Base-by-base conservation (phyloP, 2,329 filamentous ascomycete species). In the Botryosphaeria dothidea region DNA sequence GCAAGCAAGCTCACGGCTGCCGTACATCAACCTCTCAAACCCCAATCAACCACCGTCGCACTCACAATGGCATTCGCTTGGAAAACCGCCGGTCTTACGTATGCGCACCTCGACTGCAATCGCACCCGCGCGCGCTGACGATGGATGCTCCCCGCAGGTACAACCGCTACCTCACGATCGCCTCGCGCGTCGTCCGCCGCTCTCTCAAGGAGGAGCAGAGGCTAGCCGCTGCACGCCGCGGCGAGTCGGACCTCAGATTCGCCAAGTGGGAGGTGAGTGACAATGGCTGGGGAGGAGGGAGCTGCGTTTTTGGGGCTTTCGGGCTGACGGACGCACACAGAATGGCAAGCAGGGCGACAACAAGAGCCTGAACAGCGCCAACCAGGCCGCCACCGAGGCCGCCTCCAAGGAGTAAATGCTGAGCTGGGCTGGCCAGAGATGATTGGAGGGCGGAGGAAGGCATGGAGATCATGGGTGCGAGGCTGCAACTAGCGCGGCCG, bases 91-190 rank as follows among this genome's bases (percentile, higher is more conserved):
- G 95, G 95, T 83, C 86, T 98, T 80, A 96, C 90, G 93, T 97
- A 91, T 67, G 64, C 46, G 52, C 66, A 66, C 41, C 49, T 62
- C 9, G 38, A 11, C 31, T 8, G 45, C 21, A 15, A 51, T 21
- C 17, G 63, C 46, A 19, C 25, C 11, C 34, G n/a, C 43, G 31
- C 45, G 27, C 54, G 65, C 65, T 68, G 65, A 71, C 70, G 74
- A 72, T 75, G 69, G 74, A 73, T 67, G 19, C 36, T 8, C 58
- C n/a, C 64, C 63, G 78, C 80, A 99, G 95, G 85, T 99, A 99
- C 92, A 99, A 99, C 90, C 95, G 93, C 85, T 98, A 97, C 90
- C 90, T 99, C 79, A 89, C 93, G 78, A 88, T 99, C 83, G 93
- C 95, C 77, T 89, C 93, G 82, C 93, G 93, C 82, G 91, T 92